Evolutionary conservation across 106 monocot genomes (phyloP).

Genomic region (Agapanthus africanus): DNA sequence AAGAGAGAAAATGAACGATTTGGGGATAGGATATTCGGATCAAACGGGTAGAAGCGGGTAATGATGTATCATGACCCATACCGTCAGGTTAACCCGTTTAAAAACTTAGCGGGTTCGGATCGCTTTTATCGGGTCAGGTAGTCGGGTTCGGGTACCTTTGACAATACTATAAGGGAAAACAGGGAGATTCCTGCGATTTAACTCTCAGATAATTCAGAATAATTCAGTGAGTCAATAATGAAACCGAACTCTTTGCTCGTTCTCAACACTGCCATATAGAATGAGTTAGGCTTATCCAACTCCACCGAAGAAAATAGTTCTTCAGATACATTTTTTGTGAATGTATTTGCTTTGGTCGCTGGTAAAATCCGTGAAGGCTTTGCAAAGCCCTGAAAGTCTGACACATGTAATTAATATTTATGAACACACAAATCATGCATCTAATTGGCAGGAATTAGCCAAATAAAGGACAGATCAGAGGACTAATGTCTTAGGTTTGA

Average conservation of each 20-base stretch:
- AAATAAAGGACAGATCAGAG: not conserved
- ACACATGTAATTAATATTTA: not conserved
- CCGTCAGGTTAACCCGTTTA: too few species aligned
- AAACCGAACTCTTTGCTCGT: conserved; percentile 83
- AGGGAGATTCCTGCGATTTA: too few species aligned
- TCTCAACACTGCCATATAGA: conserved; percentile 53
- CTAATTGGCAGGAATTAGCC: not conserved
- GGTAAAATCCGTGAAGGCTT: conserved; percentile 55
- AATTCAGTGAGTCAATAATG: too few species aligned
- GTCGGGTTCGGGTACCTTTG: too few species aligned
- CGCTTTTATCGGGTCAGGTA: too few species aligned
- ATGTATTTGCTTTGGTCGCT: conserved; percentile 33
- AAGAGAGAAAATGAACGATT: too few species aligned
- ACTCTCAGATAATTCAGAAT: too few species aligned
- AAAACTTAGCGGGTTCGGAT: too few species aligned
- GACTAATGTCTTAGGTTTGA: not conserved
- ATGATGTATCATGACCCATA: too few species aligned
- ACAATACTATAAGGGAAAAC: too few species aligned
- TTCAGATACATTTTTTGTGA: conserved; percentile 17
- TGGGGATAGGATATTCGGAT: too few species aligned
- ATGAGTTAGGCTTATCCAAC: conserved; percentile 38
- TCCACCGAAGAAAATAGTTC: conserved; percentile 27
- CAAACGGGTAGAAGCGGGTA: too few species aligned
- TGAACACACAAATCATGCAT: not conserved
- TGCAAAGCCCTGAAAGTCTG: conserved; percentile 75